These are phyloP conservation scores for Agaricus blazei DNA, from an alignment of 768 basidiomycete species.

Conservation along the genomic window DNA sequence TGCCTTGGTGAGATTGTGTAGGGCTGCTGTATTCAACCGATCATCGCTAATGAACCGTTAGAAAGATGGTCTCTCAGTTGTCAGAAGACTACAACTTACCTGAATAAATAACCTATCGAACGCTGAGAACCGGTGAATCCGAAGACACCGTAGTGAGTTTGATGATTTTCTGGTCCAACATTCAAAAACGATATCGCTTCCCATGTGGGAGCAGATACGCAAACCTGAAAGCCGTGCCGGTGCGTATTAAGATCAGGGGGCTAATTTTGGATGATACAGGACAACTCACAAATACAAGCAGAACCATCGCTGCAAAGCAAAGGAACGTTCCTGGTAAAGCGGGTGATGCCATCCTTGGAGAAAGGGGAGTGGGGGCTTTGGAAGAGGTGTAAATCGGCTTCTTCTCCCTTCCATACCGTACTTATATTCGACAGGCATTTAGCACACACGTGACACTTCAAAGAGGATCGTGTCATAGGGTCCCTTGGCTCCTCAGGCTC, in stretches of 20 bases:
- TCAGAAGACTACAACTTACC: conserved; percentile 24
- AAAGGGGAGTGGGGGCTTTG: background rate
- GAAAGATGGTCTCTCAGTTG: background rate
- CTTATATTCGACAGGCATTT: background rate
- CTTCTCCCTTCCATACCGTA: background rate
- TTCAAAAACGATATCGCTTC: conserved; percentile 61
- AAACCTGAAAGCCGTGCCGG: conserved; percentile 38
- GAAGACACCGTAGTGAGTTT: conserved; percentile 66
- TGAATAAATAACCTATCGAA: conserved; percentile 55
- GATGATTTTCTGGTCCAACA: conserved; percentile 30
- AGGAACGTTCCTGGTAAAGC: conserved; percentile 69
- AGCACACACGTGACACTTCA: background rate
- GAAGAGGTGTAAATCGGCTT: background rate
- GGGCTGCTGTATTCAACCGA: conserved; percentile 42
- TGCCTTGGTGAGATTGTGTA: conserved; percentile 67
- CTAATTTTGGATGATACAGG: background rate
- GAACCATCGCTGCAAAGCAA: conserved; percentile 63
- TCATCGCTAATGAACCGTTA: conserved; percentile 25
- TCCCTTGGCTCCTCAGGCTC: too few species aligned
- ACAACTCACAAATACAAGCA: conserved; percentile 61
- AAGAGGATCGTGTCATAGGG: too few species aligned
- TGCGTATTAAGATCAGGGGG: background rate
- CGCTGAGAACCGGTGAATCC: conserved; percentile 59
- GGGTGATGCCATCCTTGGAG: conserved; percentile 33
- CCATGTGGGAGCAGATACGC: conserved; percentile 75